Evolutionary conservation across 2,329 filamentous ascomycete genomes (phyloP), one percentile per base, ranked within the genome.

Genomic region (Periconia macrospinosa): DNA sequence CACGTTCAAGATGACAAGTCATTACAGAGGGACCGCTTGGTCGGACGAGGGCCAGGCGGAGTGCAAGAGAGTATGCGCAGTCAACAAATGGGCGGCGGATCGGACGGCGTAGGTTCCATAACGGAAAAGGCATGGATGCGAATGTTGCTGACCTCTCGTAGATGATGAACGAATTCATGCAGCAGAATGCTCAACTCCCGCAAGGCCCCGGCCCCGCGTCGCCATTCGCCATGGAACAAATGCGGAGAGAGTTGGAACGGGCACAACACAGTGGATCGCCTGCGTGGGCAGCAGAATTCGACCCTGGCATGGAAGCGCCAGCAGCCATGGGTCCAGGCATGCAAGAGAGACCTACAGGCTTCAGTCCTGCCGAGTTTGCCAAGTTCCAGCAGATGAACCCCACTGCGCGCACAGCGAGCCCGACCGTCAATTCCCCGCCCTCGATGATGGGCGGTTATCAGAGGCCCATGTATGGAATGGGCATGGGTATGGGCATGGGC

Each of bases 1-100:
- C 92, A 97, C 76, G 91, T 94, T 53, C 90, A 95, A 71, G 91
- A 96, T 82, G 94, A 99, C 79, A 96, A 92, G 78, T 94, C 90
- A 53, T 80, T 97, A 53, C 94, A 97, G 78, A 84, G 92, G 68
- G 94, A 99, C 75, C 86, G 94, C 55, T 81, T 97, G 57, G 87
- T 90, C 55, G 91, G 90, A 58, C 81, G 88, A 61, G 87, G 86
- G 0, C 88, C 90, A 0, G 86, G 83, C 42, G 87, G 84, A 8
- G 79, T 88, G 67, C 82, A 90, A 67, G 88, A 90, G 71, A 85
- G 89, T 66, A 92, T 96, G 80, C 84, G 91, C 59, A 92, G 85
- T 71, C 83, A 84, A 63, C 83, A 82, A 53, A 85, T 86, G 71
- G 85, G 85, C 66, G 83, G 83, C 41, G 85, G 85, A 45, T 90